Conservation (phyloP, 768 basidiomycete species). For the Pseudohyphozyma bogoriensis region DNA sequence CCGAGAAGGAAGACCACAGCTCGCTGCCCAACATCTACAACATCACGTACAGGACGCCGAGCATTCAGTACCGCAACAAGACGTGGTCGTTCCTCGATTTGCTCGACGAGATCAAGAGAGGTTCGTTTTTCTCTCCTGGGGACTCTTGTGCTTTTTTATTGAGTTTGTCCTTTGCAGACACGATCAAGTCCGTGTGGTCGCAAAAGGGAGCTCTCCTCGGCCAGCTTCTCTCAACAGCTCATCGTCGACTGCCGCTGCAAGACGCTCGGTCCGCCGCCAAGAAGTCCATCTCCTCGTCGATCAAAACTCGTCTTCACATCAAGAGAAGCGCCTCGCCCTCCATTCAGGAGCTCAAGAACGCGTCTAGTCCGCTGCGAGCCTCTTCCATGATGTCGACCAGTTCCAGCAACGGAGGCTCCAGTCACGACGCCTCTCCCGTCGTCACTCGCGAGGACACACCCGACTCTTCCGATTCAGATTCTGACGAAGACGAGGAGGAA, state of each 20-base stretch:
- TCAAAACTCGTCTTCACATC: not conserved
- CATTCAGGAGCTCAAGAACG: not conserved
- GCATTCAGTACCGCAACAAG: constrained; percentile 63
- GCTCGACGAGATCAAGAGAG: constrained; percentile 36
- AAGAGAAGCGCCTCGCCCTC: not conserved
- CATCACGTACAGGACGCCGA: constrained; percentile 72
- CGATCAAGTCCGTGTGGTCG: constrained; percentile 33
- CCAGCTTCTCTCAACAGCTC: constrained; percentile 28
- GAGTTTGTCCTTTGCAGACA: constrained; percentile 6
- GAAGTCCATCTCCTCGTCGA: not conserved
- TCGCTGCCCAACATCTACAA: constrained; percentile 49
- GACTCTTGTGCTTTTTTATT: not conserved
- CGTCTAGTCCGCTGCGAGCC: not conserved
- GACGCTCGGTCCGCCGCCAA: constrained; percentile 9
- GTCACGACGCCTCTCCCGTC: not conserved
- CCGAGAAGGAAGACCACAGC: constrained; percentile 32
- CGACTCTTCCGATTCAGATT: not conserved
- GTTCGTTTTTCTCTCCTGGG: constrained; percentile 19
- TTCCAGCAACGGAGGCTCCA: not conserved
- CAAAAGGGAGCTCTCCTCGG: constrained; percentile 35
- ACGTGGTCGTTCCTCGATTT: constrained; percentile 39
- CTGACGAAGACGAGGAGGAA: no score
- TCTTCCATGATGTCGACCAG: not conserved
- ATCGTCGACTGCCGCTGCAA: constrained; percentile 22
- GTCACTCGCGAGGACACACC: not conserved